These are phyloP conservation scores for Tulasnella sp. DNA, from an alignment of 768 basidiomycete genomes.

Conservation along the genomic window DNA sequence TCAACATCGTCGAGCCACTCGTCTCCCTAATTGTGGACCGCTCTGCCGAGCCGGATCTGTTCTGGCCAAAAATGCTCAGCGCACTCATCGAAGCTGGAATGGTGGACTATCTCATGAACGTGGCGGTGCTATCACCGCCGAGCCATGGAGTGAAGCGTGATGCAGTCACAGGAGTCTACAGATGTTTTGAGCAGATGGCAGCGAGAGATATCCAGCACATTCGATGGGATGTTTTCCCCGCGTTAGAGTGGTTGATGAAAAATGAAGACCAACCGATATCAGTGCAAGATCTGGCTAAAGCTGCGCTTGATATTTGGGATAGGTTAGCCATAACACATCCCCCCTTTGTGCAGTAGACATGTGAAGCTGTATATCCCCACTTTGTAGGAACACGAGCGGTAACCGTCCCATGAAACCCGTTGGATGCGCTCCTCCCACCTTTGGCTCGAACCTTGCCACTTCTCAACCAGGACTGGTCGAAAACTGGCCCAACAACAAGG, in stretches of 20 bases:
- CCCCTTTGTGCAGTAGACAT: too few species aligned
- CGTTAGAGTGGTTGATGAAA: neutral
- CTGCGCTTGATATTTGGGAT: neutral
- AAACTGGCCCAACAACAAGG: too few species aligned
- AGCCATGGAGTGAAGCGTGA: neutral
- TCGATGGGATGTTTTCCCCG: neutral
- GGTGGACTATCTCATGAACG: neutral
- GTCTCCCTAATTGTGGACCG: neutral
- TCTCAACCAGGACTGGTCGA: too few species aligned
- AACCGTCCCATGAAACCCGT: too few species aligned
- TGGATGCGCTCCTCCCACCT: too few species aligned
- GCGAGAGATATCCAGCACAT: neutral
- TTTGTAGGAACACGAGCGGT: too few species aligned
- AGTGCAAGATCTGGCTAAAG: neutral
- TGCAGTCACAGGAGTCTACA: neutral
- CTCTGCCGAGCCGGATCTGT: neutral
- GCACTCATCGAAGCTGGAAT: neutral
- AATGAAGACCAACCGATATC: neutral
- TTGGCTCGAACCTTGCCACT: too few species aligned
- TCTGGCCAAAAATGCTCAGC: conserved; percentile 2
- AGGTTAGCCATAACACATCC: neutral
- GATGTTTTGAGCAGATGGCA: neutral
- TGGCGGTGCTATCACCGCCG: neutral
- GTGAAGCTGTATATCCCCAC: too few species aligned
- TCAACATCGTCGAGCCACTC: neutral